These are phyloP conservation scores for Vitellaria paradoxa DNA, from an alignment of 179 eudicot genomes.

Conservation along the genomic window DNA sequence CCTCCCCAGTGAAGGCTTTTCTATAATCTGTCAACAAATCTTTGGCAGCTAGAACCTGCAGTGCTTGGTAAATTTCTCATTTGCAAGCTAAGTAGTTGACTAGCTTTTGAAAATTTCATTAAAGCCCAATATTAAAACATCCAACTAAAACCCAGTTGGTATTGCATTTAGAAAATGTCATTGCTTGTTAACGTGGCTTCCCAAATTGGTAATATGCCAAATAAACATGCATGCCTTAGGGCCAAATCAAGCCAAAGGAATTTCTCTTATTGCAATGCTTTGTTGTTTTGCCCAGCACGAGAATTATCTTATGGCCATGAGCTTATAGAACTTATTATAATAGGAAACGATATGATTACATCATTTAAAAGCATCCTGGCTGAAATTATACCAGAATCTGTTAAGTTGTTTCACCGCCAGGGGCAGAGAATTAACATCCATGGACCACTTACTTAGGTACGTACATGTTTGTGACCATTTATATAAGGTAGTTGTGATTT, in stretches of 20 bases:
- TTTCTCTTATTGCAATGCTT: neutral
- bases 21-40: neutral
- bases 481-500: neutral
- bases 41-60: neutral
- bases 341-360: neutral
- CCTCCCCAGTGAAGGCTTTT: neutral
- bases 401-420: neutral
- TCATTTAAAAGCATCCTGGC: neutral
- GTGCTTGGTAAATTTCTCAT: neutral
- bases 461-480: neutral
- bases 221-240: neutral
- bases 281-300: neutral
- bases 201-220: slow-evolving; percentile 5
- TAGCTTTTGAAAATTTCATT: neutral
- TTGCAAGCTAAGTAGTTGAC: neutral
- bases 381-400: neutral
- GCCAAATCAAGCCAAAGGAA: neutral
- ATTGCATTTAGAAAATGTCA: neutral
- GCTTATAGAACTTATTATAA: neutral
- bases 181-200: neutral
- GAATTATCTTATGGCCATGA: neutral
- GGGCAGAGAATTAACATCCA: neutral
- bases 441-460: neutral
- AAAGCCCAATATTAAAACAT: neutral
- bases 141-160: no score